Evolutionary conservation across 495 filamentous ascomycete species (phyloP), one percentile per base, ranked within the genome.

Genomic region (Hapsidospora chrysogenum): DNA sequence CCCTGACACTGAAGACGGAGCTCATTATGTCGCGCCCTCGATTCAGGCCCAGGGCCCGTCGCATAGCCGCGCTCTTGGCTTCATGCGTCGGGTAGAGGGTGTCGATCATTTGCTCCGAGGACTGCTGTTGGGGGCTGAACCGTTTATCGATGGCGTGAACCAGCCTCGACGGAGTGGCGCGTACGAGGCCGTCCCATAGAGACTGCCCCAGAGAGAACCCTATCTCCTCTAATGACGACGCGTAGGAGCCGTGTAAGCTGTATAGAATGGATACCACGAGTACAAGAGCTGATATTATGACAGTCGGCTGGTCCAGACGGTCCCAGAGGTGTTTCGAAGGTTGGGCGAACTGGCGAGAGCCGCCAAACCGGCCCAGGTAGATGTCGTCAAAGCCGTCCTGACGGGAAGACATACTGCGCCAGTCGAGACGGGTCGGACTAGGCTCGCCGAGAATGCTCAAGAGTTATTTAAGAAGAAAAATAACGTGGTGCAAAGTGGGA

Each of bases 11-110:
- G 3, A 57, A 47, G 2, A 61, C 54, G 6, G 55, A 53, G 16
- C 31, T 42, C 16, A 60, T 46, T 23, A 62, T 43, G 20, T 56
- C 48, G n/a, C 48, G 48, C 9, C 50, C 41, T 15, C 57, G 66
- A 33, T 78, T 70, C 36, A 86, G 47, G 0, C 80, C 72, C 26
- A 89, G 47, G 30, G 84, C 64, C 29, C 72, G 70, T 44, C 66
- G 58, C 55, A 87, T 65, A 5, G 69, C 63, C 40, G 80, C 73
- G 46, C 69, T 77, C 52, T 87, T 92, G 6, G 56, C 58, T 15
- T 60, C 65, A 50, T 72, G 64, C 39, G 43, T 56, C 8, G 35
- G 49, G 2, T 40, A 36, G 31, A 19, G 25, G 25, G 41, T 31
- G 38, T 37, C 41, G 45, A 47, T 5, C 47, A 42, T 1, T 57